Evolutionary conservation across 306 rosid genomes (phyloP).

Genomic region (Fragaria ananassa): DNA sequence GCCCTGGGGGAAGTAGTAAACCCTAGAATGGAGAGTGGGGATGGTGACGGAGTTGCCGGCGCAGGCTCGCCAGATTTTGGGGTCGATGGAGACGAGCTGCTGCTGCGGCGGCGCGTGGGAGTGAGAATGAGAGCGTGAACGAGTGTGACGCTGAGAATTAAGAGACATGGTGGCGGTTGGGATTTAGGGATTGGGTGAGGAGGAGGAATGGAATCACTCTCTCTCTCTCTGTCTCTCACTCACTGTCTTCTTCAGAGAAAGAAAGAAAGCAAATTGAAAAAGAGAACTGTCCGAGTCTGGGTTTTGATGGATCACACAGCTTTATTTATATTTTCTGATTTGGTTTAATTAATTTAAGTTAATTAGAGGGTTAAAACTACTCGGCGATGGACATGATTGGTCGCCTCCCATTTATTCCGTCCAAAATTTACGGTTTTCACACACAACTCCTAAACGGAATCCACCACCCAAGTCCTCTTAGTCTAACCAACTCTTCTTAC

Average conservation of each 20-base stretch:
- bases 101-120: conserved; percentile 5
- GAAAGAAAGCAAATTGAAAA: not conserved
- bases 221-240: not conserved
- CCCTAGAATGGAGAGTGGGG: conserved; percentile 59
- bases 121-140: not conserved
- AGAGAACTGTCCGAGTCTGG: not conserved
- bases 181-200: not conserved
- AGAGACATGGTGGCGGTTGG: conserved; percentile 25
- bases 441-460: not conserved
- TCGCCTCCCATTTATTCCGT: not conserved
- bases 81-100: conserved; percentile 25
- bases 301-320: not conserved
- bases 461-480: not conserved
- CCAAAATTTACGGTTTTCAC: not conserved
- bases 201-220: not conserved
- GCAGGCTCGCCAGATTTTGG: conserved; percentile 59
- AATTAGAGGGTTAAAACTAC: not conserved
- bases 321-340: not conserved
- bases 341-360: not conserved
- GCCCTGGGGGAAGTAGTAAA: conserved; percentile 79
- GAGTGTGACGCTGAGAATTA: conserved; percentile 3
- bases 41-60: conserved; percentile 48
- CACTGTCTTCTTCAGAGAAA: not conserved
- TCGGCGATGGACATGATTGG: not conserved
- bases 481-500: not conserved